Conservation (phyloP, 1,284 basidiomycete species). For the Bjerkandera adusta region DNA sequence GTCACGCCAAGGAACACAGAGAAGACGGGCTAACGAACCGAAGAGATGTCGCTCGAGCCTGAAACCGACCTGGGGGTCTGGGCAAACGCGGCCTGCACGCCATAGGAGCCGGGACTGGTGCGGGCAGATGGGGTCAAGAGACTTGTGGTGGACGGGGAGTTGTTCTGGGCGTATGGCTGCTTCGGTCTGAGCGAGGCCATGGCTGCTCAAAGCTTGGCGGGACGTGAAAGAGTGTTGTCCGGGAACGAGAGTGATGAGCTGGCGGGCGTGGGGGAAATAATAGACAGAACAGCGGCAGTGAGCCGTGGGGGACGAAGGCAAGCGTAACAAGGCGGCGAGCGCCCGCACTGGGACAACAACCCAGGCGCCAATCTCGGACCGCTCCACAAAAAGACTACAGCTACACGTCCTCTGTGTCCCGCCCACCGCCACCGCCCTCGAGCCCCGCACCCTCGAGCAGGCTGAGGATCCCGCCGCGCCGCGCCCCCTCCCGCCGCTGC, state of each 20-base stretch:
- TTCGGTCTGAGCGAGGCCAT: constrained; percentile 27
- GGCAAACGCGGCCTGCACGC: constrained; percentile 46
- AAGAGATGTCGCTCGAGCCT: constrained; percentile 37
- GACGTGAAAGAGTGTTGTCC: constrained; percentile 8
- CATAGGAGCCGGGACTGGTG: constrained; percentile 16
- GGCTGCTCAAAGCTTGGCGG: constrained; percentile 3
- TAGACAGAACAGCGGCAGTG: no score
- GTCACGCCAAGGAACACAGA: constrained; percentile 2
- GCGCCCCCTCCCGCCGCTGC: constrained; percentile 22
- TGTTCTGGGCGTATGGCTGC: constrained; percentile 22
- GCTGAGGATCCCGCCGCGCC: constrained; percentile 38
- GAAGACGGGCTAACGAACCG: constrained; percentile 33
- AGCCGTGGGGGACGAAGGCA: constrained; percentile 19
- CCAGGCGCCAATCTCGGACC: no score
- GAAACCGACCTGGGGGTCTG: constrained; percentile 39
- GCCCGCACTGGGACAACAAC: neutral
- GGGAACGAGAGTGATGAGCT: constrained; percentile 10
- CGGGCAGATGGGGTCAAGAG: constrained; percentile 42
- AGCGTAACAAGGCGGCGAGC: constrained; percentile 10
- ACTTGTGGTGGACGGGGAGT: constrained; percentile 51
- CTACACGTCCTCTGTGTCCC: no score
- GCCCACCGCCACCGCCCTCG: constrained; percentile 1
- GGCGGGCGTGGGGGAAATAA: constrained; percentile 2
- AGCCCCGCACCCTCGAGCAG: constrained; percentile 44
- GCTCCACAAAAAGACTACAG: no score